Evolutionary conservation across 331 rosid genomes (phyloP).

Genomic region (Malus hybrid): DNA sequence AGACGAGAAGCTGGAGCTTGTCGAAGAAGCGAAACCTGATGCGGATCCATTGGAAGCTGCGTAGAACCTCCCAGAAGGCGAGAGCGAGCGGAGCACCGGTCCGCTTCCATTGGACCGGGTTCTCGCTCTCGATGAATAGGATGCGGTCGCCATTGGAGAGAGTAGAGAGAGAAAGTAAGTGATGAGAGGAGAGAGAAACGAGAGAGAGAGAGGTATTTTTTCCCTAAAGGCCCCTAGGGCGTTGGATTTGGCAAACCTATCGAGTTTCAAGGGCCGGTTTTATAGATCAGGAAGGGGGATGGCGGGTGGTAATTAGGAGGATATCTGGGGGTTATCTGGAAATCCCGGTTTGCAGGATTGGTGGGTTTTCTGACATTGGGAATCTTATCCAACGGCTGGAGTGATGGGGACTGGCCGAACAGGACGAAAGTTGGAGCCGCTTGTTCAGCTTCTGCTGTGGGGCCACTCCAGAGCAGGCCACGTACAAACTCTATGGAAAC

Average conservation of each 20-base stretch:
- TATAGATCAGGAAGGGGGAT: slow-evolving; percentile 33
- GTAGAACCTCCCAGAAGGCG: slow-evolving; percentile 61
- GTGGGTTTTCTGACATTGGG: slow-evolving; percentile 16
- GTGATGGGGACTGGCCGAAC: slow-evolving; percentile 17
- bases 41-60: slow-evolving; percentile 45
- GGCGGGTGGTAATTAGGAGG: slow-evolving; percentile 15
- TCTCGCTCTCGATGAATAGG: slow-evolving; percentile 31
- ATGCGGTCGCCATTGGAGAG: slow-evolving; percentile 40
- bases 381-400: slow-evolving; percentile 60
- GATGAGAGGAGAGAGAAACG: neutral
- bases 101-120: slow-evolving; percentile 47
- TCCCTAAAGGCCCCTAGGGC: slow-evolving; percentile 51
- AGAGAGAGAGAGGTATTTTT: neutral
- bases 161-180: neutral
- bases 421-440: slow-evolving; percentile 30
- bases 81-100: slow-evolving; percentile 64
- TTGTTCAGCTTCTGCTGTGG: slow-evolving; percentile 9
- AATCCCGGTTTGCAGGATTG: neutral
- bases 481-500: slow-evolving; percentile 24
- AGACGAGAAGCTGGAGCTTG: slow-evolving; percentile 53
- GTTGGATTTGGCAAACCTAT: slow-evolving; percentile 87
- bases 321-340: neutral
- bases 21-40: slow-evolving; percentile 72
- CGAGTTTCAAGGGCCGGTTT: slow-evolving; percentile 60
- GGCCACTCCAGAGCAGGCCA: slow-evolving; percentile 29